Evolutionary conservation across 768 basidiomycete species (phyloP).

Genomic region (Russula emetica): DNA sequence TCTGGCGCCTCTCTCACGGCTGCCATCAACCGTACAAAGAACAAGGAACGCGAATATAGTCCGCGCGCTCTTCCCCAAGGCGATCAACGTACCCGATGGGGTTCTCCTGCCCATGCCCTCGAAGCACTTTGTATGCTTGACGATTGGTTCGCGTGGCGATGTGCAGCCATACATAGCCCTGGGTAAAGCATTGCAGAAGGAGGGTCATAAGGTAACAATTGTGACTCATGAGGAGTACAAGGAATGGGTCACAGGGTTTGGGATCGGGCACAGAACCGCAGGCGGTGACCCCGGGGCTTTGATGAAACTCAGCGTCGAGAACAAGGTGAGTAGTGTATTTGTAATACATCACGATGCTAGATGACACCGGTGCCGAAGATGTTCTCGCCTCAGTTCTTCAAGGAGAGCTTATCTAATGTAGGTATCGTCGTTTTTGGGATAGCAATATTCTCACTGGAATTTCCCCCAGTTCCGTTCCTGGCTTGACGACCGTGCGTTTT

Average conservation of each 20-base stretch:
- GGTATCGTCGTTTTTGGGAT: constrained; percentile 25
- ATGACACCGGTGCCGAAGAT: constrained; percentile 43
- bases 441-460: constrained; percentile 3
- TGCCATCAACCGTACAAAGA: constrained; percentile 35
- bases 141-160: constrained; percentile 59
- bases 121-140: constrained; percentile 57
- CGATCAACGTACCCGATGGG: constrained; percentile 45
- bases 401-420: constrained; percentile 52
- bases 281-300: constrained; percentile 66
- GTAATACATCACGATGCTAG: not conserved
- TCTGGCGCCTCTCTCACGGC: constrained; percentile 45
- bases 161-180: constrained; percentile 51
- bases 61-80: constrained; percentile 40
- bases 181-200: constrained; percentile 37
- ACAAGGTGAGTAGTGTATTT: constrained; percentile 34
- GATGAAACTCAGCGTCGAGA: constrained; percentile 57
- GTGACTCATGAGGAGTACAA: constrained; percentile 49
- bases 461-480: constrained; percentile 52
- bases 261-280: constrained; percentile 54
- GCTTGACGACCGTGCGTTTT: constrained; percentile 55
- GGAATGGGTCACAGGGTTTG: constrained; percentile 56
- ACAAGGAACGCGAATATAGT: constrained; percentile 34
- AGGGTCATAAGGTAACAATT: constrained; percentile 46
- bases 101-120: constrained; percentile 35
- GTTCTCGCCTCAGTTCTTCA: constrained; percentile 72